phyloP scores from a whole-genome alignment of 805 yeast genomes.

The Lipomyces orientalis region DNA sequence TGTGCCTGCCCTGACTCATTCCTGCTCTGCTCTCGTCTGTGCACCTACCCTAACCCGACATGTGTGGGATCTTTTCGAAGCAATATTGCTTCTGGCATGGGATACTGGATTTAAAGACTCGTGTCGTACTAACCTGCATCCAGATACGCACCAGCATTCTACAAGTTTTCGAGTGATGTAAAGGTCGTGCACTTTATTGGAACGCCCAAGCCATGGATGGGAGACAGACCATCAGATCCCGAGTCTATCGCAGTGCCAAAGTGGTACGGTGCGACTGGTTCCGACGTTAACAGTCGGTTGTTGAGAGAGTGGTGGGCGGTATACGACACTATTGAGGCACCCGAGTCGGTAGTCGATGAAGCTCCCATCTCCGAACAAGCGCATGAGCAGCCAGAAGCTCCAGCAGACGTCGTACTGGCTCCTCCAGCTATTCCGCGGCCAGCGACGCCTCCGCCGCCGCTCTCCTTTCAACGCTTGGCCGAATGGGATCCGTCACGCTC shows the following conservation, averaged over 20 bases:
- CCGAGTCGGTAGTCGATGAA: background rate
- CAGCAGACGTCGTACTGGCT: background rate
- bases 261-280: conserved; percentile 10
- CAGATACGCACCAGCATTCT: conserved; percentile 60
- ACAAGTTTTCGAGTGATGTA: conserved; percentile 54
- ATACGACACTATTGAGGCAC: conserved; percentile 8
- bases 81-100: too few relatives aligned
- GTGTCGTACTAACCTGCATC: background rate
- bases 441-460: conserved; percentile 6
- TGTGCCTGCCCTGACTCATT: too few relatives aligned
- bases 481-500: conserved; percentile 33
- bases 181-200: conserved; percentile 51
- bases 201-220: conserved; percentile 48
- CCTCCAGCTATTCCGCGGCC: background rate
- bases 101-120: background rate
- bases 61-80: too few relatives aligned
- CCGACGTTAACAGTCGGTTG: conserved; percentile 22
- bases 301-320: conserved; percentile 34
- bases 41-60: too few relatives aligned
- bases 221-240: conserved; percentile 17
- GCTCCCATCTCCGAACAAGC: conserved; percentile 7
- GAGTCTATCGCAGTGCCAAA: conserved; percentile 17
- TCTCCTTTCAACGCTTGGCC: conserved; percentile 18
- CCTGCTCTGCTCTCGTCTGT: too few relatives aligned
- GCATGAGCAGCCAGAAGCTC: background rate